Percentiles rank a stretch among this genome's conserved stretches.
phyloP scores from a whole-genome alignment of 1,139 yeast genomes.

The Kodamaea ohmeri region DNA sequence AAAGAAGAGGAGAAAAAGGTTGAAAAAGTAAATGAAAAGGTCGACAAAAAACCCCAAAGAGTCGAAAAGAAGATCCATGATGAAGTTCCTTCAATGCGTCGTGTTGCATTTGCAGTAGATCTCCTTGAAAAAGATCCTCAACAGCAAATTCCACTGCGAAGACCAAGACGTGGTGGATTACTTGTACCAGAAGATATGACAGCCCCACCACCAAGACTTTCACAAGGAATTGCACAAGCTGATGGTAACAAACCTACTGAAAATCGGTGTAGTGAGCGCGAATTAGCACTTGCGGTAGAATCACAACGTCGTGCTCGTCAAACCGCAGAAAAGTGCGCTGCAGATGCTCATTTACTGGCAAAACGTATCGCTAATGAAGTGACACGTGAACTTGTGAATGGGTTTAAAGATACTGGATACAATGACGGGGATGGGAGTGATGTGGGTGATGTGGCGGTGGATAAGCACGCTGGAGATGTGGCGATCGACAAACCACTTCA shows the following conservation, averaged over 20 bases:
- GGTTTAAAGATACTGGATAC: conserved; percentile 18
- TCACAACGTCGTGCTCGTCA: conserved; percentile 51
- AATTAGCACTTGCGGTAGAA: conserved; percentile 54
- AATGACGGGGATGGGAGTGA: conserved; percentile 23
- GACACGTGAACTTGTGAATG: too few relatives aligned
- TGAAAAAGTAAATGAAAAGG: too few relatives aligned
- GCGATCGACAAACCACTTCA: conserved; percentile 61
- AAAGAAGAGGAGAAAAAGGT: too few relatives aligned
- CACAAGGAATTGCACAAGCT: conserved; percentile 56
- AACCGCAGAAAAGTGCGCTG: conserved; percentile 70
- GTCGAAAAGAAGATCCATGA: too few relatives aligned
- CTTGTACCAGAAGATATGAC: conserved; percentile 67
- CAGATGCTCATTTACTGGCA: conserved; percentile 72
- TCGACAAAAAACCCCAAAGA: too few relatives aligned
- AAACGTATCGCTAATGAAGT: conserved; percentile 67
- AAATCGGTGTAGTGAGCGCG: conserved; percentile 46
- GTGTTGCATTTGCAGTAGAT: conserved; percentile 77
- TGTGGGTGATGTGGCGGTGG: conserved; percentile 11
- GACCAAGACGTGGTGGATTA: conserved; percentile 79
- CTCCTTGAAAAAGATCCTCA: conserved; percentile 79
- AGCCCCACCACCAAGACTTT: conserved; percentile 61
- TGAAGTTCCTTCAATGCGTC: conserved; percentile 38
- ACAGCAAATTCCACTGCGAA: conserved; percentile 88
- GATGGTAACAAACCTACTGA: conserved; percentile 24
- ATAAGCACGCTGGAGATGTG: conserved; percentile 14